Evolutionary conservation across 805 yeast genomes (phyloP).

Genomic region (Wickerhamomyces canadensis): DNA sequence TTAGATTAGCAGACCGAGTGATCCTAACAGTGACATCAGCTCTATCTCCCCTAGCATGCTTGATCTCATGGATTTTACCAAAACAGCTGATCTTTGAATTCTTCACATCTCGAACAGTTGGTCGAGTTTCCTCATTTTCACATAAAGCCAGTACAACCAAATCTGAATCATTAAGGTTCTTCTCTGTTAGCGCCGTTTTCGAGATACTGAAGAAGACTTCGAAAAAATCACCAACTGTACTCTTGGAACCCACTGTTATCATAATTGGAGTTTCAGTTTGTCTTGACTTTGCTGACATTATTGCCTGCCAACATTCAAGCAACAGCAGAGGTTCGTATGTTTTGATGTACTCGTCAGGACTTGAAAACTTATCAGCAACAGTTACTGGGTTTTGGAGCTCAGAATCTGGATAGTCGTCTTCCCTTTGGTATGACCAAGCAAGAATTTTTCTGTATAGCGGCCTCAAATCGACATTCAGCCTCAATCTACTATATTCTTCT

Average conservation of each 20-base stretch:
- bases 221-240: conserved; percentile 79
- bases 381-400: conserved; percentile 26
- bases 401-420: conserved; percentile 54
- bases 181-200: conserved; percentile 42
- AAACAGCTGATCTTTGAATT: conserved; percentile 48
- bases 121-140: conserved; percentile 21
- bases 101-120: conserved; percentile 30
- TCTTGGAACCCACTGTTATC: conserved; percentile 69
- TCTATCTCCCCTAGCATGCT: conserved; percentile 55
- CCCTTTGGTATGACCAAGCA: conserved; percentile 67
- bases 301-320: conserved; percentile 91
- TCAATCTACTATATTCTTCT: conserved; percentile 70
- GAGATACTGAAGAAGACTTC: conserved; percentile 77
- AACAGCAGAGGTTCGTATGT: conserved; percentile 76
- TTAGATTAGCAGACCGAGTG: conserved; percentile 39
- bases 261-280: conserved; percentile 52
- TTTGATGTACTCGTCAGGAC: conserved; percentile 60
- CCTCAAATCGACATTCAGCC: conserved; percentile 72
- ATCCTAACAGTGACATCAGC: conserved; percentile 75
- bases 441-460: conserved; percentile 68
- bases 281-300: conserved; percentile 66
- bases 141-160: conserved; percentile 54
- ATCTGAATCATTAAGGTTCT: conserved; percentile 69
- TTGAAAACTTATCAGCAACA: conserved; percentile 51
- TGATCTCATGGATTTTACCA: conserved; percentile 75